Base-by-base conservation (phyloP, 306 rosid genomes). In the Alnus rubra region DNA sequence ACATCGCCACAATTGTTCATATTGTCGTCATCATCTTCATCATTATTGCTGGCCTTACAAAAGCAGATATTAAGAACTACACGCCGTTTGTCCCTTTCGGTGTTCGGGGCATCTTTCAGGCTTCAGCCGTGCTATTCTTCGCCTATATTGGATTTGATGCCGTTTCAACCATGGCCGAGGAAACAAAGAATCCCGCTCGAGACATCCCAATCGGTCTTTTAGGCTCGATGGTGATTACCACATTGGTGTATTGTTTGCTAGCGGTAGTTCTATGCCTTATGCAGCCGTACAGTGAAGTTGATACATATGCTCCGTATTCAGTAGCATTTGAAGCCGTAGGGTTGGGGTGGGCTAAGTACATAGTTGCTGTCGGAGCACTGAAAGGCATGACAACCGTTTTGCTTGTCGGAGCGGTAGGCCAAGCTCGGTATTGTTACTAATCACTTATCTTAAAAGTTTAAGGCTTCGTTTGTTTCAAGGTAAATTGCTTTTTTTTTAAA, bases 191-290 rank as follows among this genome's bases (percentile, higher is more conserved):
- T 48, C 98, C 96, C 0, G 92, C 79, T 0, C 77, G 67, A 31
- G 98, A 91, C 68, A 93, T 93, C 37, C 97, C 98, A 0, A 80
- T 91, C 7, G 98, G 97, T 0, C 91, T 91, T 0, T 79, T 93
- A 0, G 94, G 93, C 0, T 90, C 97, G 2, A 91, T 90, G 95
- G 54, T 79, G 4, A 49, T 87, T 6, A 88, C 81, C 0, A 88
- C 92, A 0, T 8, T 87, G 0, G 4, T 75, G 0, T 89, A 90
- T 5, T 90, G 92, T 53, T 23, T 88, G 76, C 72, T 93, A 3
- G 89, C 91, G 1, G 65, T 84, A 1, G 88, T 93, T 1, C 84
- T 93, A 0, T 92, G 96, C 63, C 76, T 94, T 0, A 90, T 92
- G 97, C 92, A 87, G 37, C 84, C 80, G 0, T 90, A 23, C 19